Evolutionary conservation across 73 alveolate species (phyloP), one percentile per base, ranked within the genome.

Genomic region (Paramecium caudatum): DNA sequence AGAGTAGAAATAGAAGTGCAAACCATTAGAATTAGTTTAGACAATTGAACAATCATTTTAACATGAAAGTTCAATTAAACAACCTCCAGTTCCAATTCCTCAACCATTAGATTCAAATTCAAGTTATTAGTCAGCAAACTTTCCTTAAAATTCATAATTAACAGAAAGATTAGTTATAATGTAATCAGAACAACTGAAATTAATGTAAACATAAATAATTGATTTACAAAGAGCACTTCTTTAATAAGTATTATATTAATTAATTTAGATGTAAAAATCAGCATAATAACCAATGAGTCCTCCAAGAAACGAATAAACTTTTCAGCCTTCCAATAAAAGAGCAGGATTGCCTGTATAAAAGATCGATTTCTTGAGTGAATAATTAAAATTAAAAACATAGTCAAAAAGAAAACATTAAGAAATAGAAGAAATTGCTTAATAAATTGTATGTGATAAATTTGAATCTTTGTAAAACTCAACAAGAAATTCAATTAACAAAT

Each of bases 291-390:
- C 88, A 0, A 41, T 55, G 80, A 55, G 80, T 55, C 80, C 80
- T 55, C 80, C 80, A 27, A 55, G 80, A 55, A 55, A 55, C n/a
- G 80, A 55, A 55, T 23, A 55, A 27, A 55, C 80, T 27, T 55
- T 55, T 23, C 80, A 55, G 8, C 80, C 80, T 0, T 55, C 80
- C 9, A 16, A 55, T 55, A 55, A 55, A 55, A 55, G 80, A 55
- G 16, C 30, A 7, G 80, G 80, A 3, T 55, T 55, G 7, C 80
- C 80, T 5, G 80, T 74, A 0, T 37, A 74, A 4, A 74, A 74
- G n/a, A 74, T 74, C 3, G 88, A 74, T 37, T 74, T 74, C 46
- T 17, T 74, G 17, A 74, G 65, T 74, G 88, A 74, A 39, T 74
- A 74, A 74, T 39, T 37, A 10, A 37, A 74, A 43, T 43, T 74